Conservation (phyloP, 1,139 yeast species). For the Yamadazyma sp. region DNA sequence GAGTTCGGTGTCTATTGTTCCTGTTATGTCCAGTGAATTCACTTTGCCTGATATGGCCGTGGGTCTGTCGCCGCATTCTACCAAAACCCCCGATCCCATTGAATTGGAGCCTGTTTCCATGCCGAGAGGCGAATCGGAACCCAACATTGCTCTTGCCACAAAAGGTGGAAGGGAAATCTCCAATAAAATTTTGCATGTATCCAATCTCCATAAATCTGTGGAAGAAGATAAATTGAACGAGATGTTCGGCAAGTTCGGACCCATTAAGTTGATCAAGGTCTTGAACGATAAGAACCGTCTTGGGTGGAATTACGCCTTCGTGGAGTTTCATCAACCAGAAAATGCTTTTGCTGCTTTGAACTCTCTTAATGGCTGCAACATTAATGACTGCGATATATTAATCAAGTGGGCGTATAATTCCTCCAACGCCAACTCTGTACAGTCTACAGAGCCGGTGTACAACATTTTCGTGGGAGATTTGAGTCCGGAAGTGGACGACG, state of each 20-base stretch:
- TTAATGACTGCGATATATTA: conserved; percentile 55
- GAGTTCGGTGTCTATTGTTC: no score
- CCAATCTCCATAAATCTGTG: conserved; percentile 66
- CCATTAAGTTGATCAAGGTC: conserved; percentile 61
- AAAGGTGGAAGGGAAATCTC: conserved; percentile 84
- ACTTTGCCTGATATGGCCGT: no score
- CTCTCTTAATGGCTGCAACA: conserved; percentile 54
- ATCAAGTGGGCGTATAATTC: conserved; percentile 87
- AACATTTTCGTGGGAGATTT: conserved; percentile 87
- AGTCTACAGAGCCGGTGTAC: conserved; percentile 51
- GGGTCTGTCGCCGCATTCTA: no score
- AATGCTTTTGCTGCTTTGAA: conserved; percentile 65
- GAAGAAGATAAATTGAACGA: conserved; percentile 62
- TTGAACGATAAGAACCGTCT: conserved; percentile 73
- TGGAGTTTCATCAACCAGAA: conserved; percentile 62
- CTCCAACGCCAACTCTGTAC: conserved; percentile 43
- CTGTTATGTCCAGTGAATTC: no score
- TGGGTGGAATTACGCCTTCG: conserved; percentile 80
- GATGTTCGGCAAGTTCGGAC: conserved; percentile 62
- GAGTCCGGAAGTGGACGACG: conserved; percentile 82
- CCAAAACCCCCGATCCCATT: background rate
- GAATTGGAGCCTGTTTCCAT: no score
- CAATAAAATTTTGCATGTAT: conserved; percentile 71
- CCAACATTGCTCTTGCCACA: conserved; percentile 55
- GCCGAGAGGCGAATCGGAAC: no score